A percentile compares a stretch with the other conserved stretches of the same genome.
These are phyloP conservation scores for Tagetes patula DNA, from an alignment of 129 eudicot genomes.

Conservation along the genomic window DNA sequence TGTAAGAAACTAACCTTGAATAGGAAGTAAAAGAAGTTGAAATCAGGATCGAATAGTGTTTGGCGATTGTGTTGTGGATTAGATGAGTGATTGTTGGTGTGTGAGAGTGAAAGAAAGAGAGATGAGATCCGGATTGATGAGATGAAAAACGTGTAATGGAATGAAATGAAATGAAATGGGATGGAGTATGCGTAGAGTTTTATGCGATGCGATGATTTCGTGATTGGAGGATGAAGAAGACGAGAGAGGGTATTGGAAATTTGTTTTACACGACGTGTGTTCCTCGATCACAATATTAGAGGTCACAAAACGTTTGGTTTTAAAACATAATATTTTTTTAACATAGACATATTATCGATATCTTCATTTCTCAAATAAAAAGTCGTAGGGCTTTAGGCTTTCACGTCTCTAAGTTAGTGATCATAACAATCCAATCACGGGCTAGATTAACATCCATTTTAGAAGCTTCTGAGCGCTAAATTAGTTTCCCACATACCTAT, in stretches of 20 bases:
- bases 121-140: slow-evolving; percentile 5
- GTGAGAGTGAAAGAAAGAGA: slow-evolving; percentile 17
- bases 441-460: too few relatives aligned
- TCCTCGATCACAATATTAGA: slow-evolving; percentile 16
- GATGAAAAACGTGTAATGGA: slow-evolving; percentile 24
- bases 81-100: not conserved
- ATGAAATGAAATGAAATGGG: not conserved
- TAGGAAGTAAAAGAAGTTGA: slow-evolving; percentile 18
- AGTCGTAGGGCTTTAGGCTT: too few relatives aligned
- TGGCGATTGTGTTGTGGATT: slow-evolving; percentile 16
- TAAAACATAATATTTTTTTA: too few relatives aligned
- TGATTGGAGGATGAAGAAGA: slow-evolving; percentile 29
- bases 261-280: slow-evolving; percentile 9
- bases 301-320: slow-evolving; percentile 11
- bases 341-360: too few relatives aligned
- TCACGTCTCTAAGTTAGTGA: too few relatives aligned
- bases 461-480: too few relatives aligned
- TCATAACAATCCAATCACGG: too few relatives aligned
- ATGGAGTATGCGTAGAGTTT: slow-evolving; percentile 24
- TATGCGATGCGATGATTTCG: slow-evolving; percentile 24
- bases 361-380: too few relatives aligned
- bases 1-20: slow-evolving; percentile 13
- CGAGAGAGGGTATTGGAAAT: slow-evolving; percentile 11
- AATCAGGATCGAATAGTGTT: slow-evolving; percentile 1
- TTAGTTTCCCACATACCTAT: too few relatives aligned